Conservation (phyloP, 768 basidiomycete genomes). For the Hygrocybe punicea region DNA sequence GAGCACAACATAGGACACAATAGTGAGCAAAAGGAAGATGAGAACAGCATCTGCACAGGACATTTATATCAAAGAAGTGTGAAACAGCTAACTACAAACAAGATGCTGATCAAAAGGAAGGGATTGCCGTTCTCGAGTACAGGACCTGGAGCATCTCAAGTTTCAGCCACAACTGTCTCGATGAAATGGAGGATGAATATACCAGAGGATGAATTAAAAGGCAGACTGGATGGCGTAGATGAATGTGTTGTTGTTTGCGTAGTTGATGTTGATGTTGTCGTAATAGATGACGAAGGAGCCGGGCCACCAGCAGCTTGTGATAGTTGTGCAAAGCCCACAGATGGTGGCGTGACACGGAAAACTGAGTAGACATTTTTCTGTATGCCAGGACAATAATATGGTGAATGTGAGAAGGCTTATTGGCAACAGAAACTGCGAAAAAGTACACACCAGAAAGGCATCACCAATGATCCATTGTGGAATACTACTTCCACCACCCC, state of each 20-base stretch:
- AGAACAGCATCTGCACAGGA: too few relatives aligned
- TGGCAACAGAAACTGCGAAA: conserved; percentile 1
- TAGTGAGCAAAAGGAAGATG: too few relatives aligned
- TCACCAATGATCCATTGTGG: conserved; percentile 69
- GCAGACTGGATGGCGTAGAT: too few relatives aligned
- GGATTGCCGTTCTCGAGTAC: neutral
- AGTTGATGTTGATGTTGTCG: neutral
- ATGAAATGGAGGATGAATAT: neutral
- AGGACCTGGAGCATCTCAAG: neutral
- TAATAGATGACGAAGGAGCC: neutral
- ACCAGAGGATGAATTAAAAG: neutral
- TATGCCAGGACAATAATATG: neutral
- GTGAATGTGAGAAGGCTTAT: neutral
- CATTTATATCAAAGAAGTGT: neutral
- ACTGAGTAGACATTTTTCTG: conserved; percentile 57
- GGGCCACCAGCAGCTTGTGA: conserved; percentile 39
- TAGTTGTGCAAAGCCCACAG: conserved; percentile 51
- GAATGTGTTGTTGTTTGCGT: neutral
- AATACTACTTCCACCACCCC: conserved; percentile 36
- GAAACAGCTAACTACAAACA: neutral
- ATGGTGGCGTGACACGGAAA: conserved; percentile 42
- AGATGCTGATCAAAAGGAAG: neutral
- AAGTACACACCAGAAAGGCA: conserved; percentile 56
- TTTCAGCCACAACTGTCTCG: neutral
- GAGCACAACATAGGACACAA: neutral